phyloP scores from a whole-genome alignment of 768 basidiomycete genomes.

The Gyrodon lividus region DNA sequence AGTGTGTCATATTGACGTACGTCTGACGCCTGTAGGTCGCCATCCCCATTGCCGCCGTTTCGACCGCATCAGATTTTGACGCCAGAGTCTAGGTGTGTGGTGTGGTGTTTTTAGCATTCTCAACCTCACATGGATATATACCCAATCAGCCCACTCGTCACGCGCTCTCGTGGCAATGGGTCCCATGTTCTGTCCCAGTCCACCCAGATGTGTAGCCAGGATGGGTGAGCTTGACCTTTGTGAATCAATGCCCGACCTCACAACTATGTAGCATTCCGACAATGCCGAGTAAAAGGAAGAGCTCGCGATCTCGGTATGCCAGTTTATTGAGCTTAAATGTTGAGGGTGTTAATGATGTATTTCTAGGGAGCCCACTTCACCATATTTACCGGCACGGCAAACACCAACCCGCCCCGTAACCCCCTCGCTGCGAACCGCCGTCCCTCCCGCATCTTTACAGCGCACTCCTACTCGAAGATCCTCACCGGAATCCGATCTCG shows the following conservation, averaged over 20 bases:
- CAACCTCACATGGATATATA: conserved; percentile 8
- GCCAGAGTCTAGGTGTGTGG: conserved; percentile 31
- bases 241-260: neutral
- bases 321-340: neutral
- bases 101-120: neutral
- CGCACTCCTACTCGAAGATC: neutral
- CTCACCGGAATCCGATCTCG: neutral
- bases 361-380: conserved; percentile 19
- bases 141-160: conserved; percentile 20
- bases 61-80: conserved; percentile 28
- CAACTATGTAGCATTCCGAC: neutral
- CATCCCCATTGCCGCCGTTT: conserved; percentile 17
- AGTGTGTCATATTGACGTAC: neutral
- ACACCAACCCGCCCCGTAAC: conserved; percentile 14
- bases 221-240: conserved; percentile 14
- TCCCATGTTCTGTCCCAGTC: conserved; percentile 12
- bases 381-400: conserved; percentile 14
- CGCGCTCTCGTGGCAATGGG: conserved; percentile 18
- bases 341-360: neutral
- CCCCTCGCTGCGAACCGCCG: conserved; percentile 8
- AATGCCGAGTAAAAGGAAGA: conserved; percentile 2
- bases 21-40: conserved; percentile 10
- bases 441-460: conserved; percentile 13
- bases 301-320: conserved; percentile 16
- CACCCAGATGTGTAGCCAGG: neutral